Conservation (phyloP, 23 red algal species). For the Gracilaria domingensis region DNA sequence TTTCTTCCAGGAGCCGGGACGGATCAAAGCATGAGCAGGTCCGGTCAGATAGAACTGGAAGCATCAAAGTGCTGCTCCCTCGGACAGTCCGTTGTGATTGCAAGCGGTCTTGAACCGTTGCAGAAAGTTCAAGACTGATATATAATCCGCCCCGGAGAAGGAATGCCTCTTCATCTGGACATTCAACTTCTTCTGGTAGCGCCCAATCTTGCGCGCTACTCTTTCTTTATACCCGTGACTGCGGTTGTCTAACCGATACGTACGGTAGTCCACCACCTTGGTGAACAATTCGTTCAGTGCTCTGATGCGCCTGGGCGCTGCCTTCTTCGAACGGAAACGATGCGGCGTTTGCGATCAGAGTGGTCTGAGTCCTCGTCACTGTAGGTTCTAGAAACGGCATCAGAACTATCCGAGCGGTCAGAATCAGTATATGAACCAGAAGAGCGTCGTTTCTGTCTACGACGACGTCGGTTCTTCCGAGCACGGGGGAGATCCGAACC, state of each 20-base stretch:
- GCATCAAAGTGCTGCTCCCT: conserved; percentile 11
- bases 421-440: background rate
- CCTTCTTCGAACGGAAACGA: background rate
- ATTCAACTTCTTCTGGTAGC: conserved; percentile 16
- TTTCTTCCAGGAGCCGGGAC: background rate
- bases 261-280: background rate
- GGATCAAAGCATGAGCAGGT: conserved; percentile 3
- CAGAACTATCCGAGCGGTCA: conserved; percentile 17
- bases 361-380: background rate
- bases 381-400: background rate
- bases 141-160: conserved; percentile 23
- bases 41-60: conserved; percentile 37
- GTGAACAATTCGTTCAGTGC: conserved; percentile 22
- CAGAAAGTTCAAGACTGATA: conserved; percentile 35
- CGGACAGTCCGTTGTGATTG: conserved; percentile 8
- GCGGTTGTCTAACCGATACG: conserved; percentile 4
- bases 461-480: too few relatives aligned
- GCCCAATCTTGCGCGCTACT: background rate
- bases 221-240: background rate
- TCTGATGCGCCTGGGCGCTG: background rate
- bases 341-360: background rate
- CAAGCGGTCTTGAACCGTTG: background rate
- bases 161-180: conserved; percentile 41
- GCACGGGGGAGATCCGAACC: too few relatives aligned
- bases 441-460: too few relatives aligned